Base-by-base conservation (phyloP, 2,329 filamentous ascomycete genomes). In the Fusarium chuoi region DNA sequence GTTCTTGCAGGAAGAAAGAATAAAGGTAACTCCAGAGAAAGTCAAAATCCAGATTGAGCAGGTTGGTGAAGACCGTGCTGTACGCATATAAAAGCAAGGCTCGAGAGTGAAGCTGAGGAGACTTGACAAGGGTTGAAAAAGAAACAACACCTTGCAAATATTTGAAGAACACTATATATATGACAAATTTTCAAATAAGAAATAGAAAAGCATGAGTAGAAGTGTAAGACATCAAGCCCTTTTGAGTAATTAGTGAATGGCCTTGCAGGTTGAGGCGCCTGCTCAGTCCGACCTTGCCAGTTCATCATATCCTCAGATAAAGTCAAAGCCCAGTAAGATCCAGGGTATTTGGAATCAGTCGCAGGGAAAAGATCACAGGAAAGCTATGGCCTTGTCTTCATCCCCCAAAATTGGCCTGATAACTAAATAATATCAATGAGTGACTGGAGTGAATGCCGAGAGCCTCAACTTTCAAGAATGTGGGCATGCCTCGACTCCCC, bases 361-460 rank as follows among this genome's bases (percentile, higher is more conserved):
- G 9, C 12, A n/a, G 55, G n/a, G 22, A 10, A 13, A 24, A 1
- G 7, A 5, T 17, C 9, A 36, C 7, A 7, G 9, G 17, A 28
- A 51, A 48, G 1, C 8, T 18, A 24, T 51, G 14, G 11, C 20
- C 8, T 17, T 24, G 17, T 24, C 11, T 4, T 38, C 15, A 14
- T 28, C 20, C 14, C 7, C 7, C 24, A 15, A 51, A 51, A 15
- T 6, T 22, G 18, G 26, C 8, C 24, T 18, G n/a, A n/a, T 59
- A 14, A 22, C 6, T 17, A 51, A 18, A 38, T 28, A 51, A 59
- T 59, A 59, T 59, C 42, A 59, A 59, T 35, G 26, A 58, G 30
- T 59, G 56, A 58, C 38, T 42, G 38, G 17, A 15, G 26, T 18
- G 17, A 24, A 20, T n/a, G 42, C 26, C 17, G 30, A 38, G 24